These are phyloP conservation scores for Ogataea chonburiensis DNA, from an alignment of 805 yeast genomes.

Conservation along the genomic window DNA sequence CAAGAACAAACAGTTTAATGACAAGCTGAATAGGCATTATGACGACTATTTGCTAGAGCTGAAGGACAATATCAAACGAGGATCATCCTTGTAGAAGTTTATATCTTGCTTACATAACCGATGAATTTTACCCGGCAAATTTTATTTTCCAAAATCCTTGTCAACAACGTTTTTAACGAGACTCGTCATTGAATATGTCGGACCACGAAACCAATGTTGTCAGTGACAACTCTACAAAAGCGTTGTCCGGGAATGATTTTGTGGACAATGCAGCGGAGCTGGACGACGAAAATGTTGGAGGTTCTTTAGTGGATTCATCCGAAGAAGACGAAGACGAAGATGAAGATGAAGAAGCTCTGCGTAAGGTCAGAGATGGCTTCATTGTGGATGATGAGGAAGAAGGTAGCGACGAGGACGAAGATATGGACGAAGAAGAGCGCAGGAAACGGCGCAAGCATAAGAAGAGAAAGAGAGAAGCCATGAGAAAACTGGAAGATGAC, in stretches of 20 bases:
- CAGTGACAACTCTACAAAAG: constrained; percentile 1
- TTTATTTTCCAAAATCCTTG: constrained; percentile 6
- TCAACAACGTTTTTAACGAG: constrained; percentile 1
- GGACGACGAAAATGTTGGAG: constrained; percentile 34
- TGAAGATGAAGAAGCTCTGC: constrained; percentile 87
- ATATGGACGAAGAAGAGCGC: constrained; percentile 34
- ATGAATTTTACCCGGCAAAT: constrained; percentile 4
- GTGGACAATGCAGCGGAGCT: constrained; percentile 34
- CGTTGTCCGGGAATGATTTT: constrained; percentile 7
- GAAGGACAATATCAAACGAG: constrained; percentile 26
- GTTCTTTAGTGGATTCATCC: constrained; percentile 60
- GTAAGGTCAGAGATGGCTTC: constrained; percentile 83
- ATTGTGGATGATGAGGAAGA: constrained; percentile 91
- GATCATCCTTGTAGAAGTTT: constrained; percentile 16
- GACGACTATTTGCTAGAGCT: constrained; percentile 33
- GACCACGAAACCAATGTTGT: constrained; percentile 17
- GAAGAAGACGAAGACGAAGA: constrained; percentile 86
- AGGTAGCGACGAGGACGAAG: constrained; percentile 43
- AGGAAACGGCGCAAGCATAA: constrained; percentile 34
- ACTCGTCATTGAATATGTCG: constrained; percentile 16
- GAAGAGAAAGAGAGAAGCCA: constrained; percentile 40
- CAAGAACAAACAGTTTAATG: constrained; percentile 71
- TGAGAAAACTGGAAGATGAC: constrained; percentile 39
- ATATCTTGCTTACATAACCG: constrained; percentile 1
- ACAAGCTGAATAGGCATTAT: constrained; percentile 61